Conservation (phyloP, 2,329 filamentous ascomycete genomes). For the Fusarium sp. region DNA sequence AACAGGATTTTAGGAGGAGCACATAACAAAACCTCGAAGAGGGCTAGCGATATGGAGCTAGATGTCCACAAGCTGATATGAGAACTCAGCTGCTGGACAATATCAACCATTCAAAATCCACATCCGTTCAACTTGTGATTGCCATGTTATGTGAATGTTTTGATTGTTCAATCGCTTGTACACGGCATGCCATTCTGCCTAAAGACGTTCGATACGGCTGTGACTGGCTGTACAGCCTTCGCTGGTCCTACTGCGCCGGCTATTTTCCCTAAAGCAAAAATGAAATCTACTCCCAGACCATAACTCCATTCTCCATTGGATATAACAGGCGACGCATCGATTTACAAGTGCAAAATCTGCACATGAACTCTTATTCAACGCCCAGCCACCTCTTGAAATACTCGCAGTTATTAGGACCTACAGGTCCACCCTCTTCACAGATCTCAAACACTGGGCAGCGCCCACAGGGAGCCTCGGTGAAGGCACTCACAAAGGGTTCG, state of each 20-base stretch:
- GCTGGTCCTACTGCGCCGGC: slow-evolving; percentile 42
- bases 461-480: slow-evolving; percentile 91
- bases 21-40: slow-evolving; percentile 37
- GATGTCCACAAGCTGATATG: slow-evolving; percentile 30
- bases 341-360: slow-evolving; percentile 15
- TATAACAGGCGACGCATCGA: slow-evolving; percentile 6
- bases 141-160: not conserved
- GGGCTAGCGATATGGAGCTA: slow-evolving; percentile 33
- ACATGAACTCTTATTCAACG: slow-evolving; percentile 49
- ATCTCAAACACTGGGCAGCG: slow-evolving; percentile 92
- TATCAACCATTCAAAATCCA: slow-evolving; percentile 37
- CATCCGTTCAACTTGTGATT: not conserved
- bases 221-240: slow-evolving; percentile 22
- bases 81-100: slow-evolving; percentile 34
- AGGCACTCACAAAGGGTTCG: slow-evolving; percentile 70
- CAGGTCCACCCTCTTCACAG: slow-evolving; percentile 89
- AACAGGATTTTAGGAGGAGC: slow-evolving; percentile 31
- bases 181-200: slow-evolving; percentile 3
- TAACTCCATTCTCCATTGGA: slow-evolving; percentile 41
- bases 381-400: slow-evolving; percentile 90
- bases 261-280: slow-evolving; percentile 36
- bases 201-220: slow-evolving; percentile 11
- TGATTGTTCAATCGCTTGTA: slow-evolving; percentile 7
- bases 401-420: slow-evolving; percentile 88
- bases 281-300: slow-evolving; percentile 20